Percentiles rank a stretch among this genome's conserved stretches.
phyloP scores from a whole-genome alignment of 176 grass and related monocot genomes.

The Pontederia paniculata region DNA sequence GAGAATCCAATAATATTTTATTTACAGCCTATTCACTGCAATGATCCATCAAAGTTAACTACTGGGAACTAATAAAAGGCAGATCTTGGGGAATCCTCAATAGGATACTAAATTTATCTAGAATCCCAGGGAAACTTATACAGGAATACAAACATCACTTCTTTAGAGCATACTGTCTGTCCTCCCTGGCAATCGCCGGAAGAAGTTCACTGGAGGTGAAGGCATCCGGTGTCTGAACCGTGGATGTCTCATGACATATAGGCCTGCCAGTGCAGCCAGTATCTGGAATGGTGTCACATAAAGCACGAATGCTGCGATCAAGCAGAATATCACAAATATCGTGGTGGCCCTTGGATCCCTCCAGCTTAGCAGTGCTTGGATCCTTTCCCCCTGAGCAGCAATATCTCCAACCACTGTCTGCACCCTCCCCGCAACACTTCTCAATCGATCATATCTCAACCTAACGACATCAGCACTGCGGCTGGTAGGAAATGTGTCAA shows the following conservation, averaged over 20 bases:
- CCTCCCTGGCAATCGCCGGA: constrained; percentile 67
- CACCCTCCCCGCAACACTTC: constrained; percentile 83
- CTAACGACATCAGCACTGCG: constrained; percentile 44
- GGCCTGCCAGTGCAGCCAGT: constrained; percentile 56
- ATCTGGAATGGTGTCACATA: constrained; percentile 86
- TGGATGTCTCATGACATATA: constrained; percentile 85
- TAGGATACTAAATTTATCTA: no score
- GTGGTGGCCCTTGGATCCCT: constrained; percentile 79
- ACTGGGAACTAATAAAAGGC: no score
- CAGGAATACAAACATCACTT: not conserved
- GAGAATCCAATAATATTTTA: no score
- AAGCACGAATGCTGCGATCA: constrained; percentile 58
- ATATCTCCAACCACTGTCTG: constrained; percentile 86
- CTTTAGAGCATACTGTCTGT: constrained; percentile 77
- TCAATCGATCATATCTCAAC: constrained; percentile 81
- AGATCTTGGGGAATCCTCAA: no score
- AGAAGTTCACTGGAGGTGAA: constrained; percentile 67
- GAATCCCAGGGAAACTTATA: no score
- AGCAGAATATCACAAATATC: constrained; percentile 80
- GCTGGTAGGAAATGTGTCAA: constrained; percentile 71
- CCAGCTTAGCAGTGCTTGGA: constrained; percentile 93
- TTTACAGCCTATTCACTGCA: no score
- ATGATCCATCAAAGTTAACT: no score
- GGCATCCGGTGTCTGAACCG: constrained; percentile 85
- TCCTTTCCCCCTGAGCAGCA: constrained; percentile 86